phyloP scores from a whole-genome alignment of 2,329 filamentous ascomycete species.

The Helminthosporium solani region DNA sequence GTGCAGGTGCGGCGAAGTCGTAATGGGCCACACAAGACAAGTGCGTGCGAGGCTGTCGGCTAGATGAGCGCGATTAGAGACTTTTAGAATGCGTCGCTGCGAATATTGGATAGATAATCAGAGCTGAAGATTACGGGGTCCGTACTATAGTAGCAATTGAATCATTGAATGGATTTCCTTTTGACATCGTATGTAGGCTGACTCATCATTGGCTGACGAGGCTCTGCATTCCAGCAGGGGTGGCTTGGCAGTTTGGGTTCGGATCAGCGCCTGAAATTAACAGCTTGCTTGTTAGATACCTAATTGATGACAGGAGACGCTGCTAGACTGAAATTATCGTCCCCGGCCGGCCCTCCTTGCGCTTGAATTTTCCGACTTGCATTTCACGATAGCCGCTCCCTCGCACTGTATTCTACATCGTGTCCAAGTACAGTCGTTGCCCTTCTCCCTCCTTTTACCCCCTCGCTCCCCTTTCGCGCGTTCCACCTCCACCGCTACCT shows the following conservation, averaged over 20 bases:
- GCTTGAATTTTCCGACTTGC: constrained; percentile 15
- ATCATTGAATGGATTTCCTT: too few species aligned
- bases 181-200: constrained; percentile 1
- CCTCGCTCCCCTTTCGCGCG: constrained; percentile 15
- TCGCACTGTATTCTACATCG: constrained; percentile 6
- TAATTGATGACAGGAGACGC: constrained; percentile 25
- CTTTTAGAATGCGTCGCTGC: too few species aligned
- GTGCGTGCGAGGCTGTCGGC: neutral
- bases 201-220: constrained; percentile 21
- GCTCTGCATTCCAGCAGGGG: constrained; percentile 15
- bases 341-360: constrained; percentile 31
- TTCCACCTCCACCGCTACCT: constrained; percentile 7
- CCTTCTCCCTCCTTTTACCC: constrained; percentile 1
- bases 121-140: too few species aligned
- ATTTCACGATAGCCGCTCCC: constrained; percentile 6
- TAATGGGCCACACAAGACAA: neutral
- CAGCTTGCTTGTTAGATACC: constrained; percentile 7
- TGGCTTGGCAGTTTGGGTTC: constrained; percentile 24
- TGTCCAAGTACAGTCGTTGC: neutral
- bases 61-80: too few species aligned
- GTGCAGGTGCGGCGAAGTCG: neutral
- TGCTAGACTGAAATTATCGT: constrained; percentile 22
- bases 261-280: constrained; percentile 26
- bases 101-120: too few species aligned
- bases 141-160: too few species aligned